Conservation (phyloP, 1,284 basidiomycete species). For the Takashimella koratensis region DNA sequence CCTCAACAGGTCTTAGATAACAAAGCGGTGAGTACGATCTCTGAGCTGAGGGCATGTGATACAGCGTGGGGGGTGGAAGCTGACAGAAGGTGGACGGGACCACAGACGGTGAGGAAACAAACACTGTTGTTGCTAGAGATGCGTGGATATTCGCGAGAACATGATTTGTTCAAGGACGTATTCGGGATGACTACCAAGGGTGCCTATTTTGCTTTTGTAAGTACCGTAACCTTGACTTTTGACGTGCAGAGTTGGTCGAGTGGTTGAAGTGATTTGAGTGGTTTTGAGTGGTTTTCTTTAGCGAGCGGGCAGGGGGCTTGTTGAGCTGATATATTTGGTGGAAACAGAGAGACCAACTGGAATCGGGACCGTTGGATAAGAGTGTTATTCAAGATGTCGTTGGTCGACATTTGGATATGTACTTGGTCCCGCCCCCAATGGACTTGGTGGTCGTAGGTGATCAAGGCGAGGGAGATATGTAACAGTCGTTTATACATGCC, state of each 20-base stretch:
- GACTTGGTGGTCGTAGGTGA: no score
- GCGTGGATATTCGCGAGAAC: conserved; percentile 27
- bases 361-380: conserved; percentile 28
- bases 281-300: no score
- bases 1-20: conserved; percentile 41
- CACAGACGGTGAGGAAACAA: conserved; percentile 42
- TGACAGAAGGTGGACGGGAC: neutral
- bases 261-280: neutral
- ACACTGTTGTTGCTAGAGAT: conserved; percentile 32
- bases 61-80: neutral
- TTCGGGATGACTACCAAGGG: conserved; percentile 43
- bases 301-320: no score
- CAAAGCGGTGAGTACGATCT: conserved; percentile 38
- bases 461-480: no score
- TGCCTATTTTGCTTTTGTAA: conserved; percentile 43
- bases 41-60: neutral
- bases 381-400: conserved; percentile 30
- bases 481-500: no score
- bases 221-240: no score
- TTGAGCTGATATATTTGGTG: neutral
- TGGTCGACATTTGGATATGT: conserved; percentile 41
- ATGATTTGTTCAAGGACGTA: conserved; percentile 42
- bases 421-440: conserved; percentile 22
- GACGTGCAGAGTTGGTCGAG: neutral
- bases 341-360: conserved; percentile 11